These are phyloP conservation scores for Drechslera avenae DNA, from an alignment of 2,329 filamentous ascomycete genomes.

Conservation along the genomic window DNA sequence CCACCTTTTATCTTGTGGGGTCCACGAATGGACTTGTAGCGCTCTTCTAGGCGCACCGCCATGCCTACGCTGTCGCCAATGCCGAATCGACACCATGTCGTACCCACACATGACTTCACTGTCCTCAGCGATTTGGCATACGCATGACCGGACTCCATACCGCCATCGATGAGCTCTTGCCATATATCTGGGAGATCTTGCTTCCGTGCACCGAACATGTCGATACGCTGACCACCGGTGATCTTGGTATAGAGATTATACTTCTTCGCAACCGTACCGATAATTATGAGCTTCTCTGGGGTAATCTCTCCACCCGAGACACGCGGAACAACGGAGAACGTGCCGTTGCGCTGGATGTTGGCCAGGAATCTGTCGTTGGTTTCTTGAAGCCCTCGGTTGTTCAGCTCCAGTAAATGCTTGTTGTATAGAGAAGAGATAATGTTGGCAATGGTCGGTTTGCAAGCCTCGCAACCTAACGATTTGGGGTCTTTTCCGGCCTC, in stretches of 20 bases:
- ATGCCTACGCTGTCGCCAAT: slow-evolving; percentile 90
- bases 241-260: slow-evolving; percentile 89
- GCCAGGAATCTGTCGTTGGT: slow-evolving; percentile 88
- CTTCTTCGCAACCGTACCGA: slow-evolving; percentile 82
- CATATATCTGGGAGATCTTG: slow-evolving; percentile 84
- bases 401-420: slow-evolving; percentile 75
- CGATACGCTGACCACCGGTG: slow-evolving; percentile 88
- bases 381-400: slow-evolving; percentile 77
- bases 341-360: slow-evolving; percentile 91
- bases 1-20: slow-evolving; percentile 93
- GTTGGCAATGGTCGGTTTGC: slow-evolving; percentile 80
- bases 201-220: slow-evolving; percentile 90
- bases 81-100: slow-evolving; percentile 88
- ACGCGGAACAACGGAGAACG: slow-evolving; percentile 84
- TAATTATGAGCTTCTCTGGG: slow-evolving; percentile 80
- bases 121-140: slow-evolving; percentile 89
- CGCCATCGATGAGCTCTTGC: slow-evolving; percentile 77
- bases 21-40: slow-evolving; percentile 87
- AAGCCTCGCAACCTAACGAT: slow-evolving; percentile 82
- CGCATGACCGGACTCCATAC: slow-evolving; percentile 88
- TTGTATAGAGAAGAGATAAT: slow-evolving; percentile 86
- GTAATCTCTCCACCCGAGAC: slow-evolving; percentile 87
- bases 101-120: slow-evolving; percentile 90
- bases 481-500: slow-evolving; percentile 72
- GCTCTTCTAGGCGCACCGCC: slow-evolving; percentile 84